Evolutionary conservation across 306 rosid species (phyloP).

Genomic region (Inga laurina): DNA sequence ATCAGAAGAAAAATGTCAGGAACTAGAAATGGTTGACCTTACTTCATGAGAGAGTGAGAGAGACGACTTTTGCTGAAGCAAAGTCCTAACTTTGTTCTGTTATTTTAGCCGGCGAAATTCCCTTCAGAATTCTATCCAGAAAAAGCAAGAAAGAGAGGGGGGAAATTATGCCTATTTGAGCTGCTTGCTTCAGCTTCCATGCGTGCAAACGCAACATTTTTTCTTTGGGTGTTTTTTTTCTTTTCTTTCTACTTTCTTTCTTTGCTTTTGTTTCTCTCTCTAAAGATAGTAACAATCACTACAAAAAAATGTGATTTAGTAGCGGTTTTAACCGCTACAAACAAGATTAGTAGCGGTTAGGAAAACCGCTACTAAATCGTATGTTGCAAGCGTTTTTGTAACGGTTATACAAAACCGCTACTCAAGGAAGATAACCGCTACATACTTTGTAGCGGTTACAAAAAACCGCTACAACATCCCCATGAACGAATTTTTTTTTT

Average conservation of each 20-base stretch:
- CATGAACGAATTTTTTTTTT: too few relatives aligned
- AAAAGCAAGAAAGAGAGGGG: slow-evolving; percentile 13
- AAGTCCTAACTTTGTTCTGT: neutral
- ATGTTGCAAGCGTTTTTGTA: too few relatives aligned
- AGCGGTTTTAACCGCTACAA: too few relatives aligned
- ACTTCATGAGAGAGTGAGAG: neutral
- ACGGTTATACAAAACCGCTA: too few relatives aligned
- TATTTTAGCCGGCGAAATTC: slow-evolving; percentile 25
- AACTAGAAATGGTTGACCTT: neutral
- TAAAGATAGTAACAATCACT: too few relatives aligned
- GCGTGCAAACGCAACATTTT: slow-evolving; percentile 45
- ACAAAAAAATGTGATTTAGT: too few relatives aligned
- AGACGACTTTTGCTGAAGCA: slow-evolving; percentile 5
- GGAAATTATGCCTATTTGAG: neutral
- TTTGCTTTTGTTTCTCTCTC: slow-evolving; percentile 31
- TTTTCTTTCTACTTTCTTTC: too few relatives aligned
- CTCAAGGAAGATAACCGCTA: too few relatives aligned
- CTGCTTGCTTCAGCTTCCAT: slow-evolving; percentile 34
- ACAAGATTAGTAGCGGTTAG: too few relatives aligned
- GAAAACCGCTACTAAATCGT: too few relatives aligned
- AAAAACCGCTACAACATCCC: too few relatives aligned
- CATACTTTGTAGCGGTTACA: too few relatives aligned
- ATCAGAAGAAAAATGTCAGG: neutral
- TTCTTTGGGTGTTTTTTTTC: neutral
- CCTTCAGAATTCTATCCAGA: slow-evolving; percentile 13